Evolutionary conservation across 768 basidiomycete genomes (phyloP).

Genomic region (Tulasnella sp.): DNA sequence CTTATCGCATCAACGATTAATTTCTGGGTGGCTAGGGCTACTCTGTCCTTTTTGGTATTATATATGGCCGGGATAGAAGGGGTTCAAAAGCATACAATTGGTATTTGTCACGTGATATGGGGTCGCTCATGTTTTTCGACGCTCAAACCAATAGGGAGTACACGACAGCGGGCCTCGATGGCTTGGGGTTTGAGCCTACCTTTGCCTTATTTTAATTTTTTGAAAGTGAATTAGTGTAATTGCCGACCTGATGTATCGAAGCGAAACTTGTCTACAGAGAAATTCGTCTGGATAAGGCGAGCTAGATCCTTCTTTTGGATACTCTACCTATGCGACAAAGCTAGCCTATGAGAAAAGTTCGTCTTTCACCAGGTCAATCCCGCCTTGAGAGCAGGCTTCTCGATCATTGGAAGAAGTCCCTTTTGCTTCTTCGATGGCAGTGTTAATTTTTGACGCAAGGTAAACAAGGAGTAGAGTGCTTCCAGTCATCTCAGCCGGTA

Average conservation of each 20-base stretch:
- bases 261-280: background rate
- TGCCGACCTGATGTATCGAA: too few species aligned
- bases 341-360: background rate
- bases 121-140: constrained; percentile 4
- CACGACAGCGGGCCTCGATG: background rate
- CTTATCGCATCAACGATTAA: background rate
- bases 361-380: background rate
- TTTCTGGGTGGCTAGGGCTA: background rate
- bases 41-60: background rate
- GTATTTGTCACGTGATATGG: background rate
- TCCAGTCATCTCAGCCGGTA: background rate
- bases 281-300: background rate
- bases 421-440: background rate
- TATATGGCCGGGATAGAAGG: background rate
- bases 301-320: background rate
- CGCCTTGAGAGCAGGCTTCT: background rate
- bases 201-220: background rate
- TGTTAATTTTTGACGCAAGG: constrained; percentile 19
- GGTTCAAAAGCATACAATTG: constrained; percentile 7
- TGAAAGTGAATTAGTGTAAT: background rate
- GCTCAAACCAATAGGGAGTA: background rate
- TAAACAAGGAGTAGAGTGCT: constrained; percentile 7
- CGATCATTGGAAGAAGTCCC: background rate
- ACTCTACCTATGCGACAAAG: background rate
- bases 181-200: background rate